phyloP scores from a whole-genome alignment of 441 rosid species.

The Erodium moschatum region DNA sequence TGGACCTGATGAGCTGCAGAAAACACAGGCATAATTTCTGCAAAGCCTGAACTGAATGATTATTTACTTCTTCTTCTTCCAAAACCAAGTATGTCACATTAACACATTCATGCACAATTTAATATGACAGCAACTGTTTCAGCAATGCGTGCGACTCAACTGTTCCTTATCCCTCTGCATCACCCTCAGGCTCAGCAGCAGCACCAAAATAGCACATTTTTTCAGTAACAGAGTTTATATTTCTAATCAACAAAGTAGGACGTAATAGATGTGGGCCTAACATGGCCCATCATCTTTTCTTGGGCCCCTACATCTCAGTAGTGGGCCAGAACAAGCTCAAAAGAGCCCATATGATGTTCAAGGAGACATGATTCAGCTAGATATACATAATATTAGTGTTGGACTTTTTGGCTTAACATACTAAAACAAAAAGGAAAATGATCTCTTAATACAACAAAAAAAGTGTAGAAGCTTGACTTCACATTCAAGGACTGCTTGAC shows the following conservation, averaged over 20 bases:
- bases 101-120: not conserved
- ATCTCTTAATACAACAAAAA: too few relatives aligned
- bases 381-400: too few relatives aligned
- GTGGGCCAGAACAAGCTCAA: conserved; percentile 1
- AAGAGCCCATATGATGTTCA: not conserved
- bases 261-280: not conserved
- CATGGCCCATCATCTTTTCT: not conserved
- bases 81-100: not conserved
- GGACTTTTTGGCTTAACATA: too few relatives aligned
- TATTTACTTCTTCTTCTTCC: not conserved
- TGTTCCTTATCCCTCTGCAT: not conserved
- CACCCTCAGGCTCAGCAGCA: too few relatives aligned
- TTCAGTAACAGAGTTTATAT: not conserved
- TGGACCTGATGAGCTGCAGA: conserved; percentile 7
- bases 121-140: conserved; percentile 2
- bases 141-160: not conserved
- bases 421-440: too few relatives aligned
- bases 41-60: conserved; percentile 5
- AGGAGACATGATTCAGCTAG: not conserved
- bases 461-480: too few relatives aligned
- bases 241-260: not conserved
- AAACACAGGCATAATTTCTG: conserved; percentile 1
- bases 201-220: too few relatives aligned
- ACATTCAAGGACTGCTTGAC: too few relatives aligned
- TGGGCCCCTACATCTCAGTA: not conserved